Evolutionary conservation across 805 yeast species (phyloP).

Genomic region (Clavispora asparagi): DNA sequence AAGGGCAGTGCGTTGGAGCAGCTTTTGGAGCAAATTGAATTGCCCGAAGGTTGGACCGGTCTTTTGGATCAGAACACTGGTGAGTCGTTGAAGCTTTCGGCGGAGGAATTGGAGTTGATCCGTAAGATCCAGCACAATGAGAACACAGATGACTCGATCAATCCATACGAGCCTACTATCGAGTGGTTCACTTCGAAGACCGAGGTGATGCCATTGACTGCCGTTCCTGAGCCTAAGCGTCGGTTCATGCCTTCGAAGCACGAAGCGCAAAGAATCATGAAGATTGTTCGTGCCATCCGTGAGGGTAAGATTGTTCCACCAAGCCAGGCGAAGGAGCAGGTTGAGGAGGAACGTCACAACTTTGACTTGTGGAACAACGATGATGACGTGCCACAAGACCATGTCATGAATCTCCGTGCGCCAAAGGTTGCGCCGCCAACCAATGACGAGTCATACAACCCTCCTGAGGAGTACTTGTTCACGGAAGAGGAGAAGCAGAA

Average conservation of each 20-base stretch:
- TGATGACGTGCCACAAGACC: slow-evolving; percentile 52
- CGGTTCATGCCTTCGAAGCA: slow-evolving; percentile 95
- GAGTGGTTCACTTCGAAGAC: slow-evolving; percentile 91
- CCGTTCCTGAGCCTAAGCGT: slow-evolving; percentile 95
- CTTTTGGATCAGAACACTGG: slow-evolving; percentile 88
- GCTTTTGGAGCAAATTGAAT: slow-evolving; percentile 81
- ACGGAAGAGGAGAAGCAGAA: slow-evolving; percentile 69
- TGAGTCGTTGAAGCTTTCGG: slow-evolving; percentile 68
- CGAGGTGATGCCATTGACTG: slow-evolving; percentile 87
- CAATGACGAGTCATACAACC: slow-evolving; percentile 93
- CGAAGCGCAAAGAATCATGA: slow-evolving; percentile 95
- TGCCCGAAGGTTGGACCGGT: slow-evolving; percentile 99
- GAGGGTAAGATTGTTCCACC: slow-evolving; percentile 91
- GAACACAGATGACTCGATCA: slow-evolving; percentile 68
- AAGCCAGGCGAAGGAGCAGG: slow-evolving; percentile 45
- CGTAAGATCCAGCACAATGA: slow-evolving; percentile 81
- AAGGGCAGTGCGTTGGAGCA: slow-evolving; percentile 92
- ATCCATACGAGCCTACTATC: slow-evolving; percentile 90
- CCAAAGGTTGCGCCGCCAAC: slow-evolving; percentile 96
- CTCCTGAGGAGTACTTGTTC: slow-evolving; percentile 90
- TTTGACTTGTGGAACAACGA: slow-evolving; percentile 82
- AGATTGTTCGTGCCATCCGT: slow-evolving; percentile 91
- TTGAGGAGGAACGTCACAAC: slow-evolving; percentile 46
- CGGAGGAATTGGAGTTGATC: slow-evolving; percentile 86
- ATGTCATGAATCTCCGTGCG: slow-evolving; percentile 87